Evolutionary conservation across 169 alveolate genomes (phyloP).

Genomic region (Plasmodium fragile): DNA sequence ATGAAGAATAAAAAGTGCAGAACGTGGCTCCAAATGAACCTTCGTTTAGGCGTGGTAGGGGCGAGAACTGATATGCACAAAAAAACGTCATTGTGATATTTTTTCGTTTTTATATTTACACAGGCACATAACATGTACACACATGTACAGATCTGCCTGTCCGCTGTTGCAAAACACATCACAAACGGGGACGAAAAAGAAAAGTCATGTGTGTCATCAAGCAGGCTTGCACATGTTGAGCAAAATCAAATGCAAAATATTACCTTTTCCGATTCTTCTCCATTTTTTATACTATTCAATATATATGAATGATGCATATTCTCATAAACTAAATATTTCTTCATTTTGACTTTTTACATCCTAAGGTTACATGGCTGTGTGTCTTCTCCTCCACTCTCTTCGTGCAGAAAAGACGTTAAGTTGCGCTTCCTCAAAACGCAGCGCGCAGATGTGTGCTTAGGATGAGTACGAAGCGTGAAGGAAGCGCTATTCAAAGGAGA

Average conservation of each 20-base stretch:
- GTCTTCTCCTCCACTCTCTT: background rate
- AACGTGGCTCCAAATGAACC: background rate
- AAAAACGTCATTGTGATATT: background rate
- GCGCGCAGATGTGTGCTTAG: background rate
- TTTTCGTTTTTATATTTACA: background rate
- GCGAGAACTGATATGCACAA: background rate
- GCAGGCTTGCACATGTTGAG: background rate
- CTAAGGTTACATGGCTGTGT: background rate
- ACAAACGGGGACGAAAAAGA: background rate
- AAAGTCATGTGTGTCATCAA: background rate
- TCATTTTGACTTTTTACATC: conserved; percentile 33
- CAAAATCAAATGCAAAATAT: background rate
- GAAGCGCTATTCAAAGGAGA: background rate
- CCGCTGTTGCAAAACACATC: background rate
- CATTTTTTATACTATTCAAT: conserved; percentile 73
- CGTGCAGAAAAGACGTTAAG: background rate
- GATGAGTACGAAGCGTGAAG: background rate
- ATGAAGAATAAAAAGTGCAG: background rate
- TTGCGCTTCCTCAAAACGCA: background rate
- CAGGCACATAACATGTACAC: background rate
- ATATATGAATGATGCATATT: conserved; percentile 66
- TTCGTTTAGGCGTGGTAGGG: background rate
- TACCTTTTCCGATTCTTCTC: conserved; percentile 77
- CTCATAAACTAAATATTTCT: conserved; percentile 54
- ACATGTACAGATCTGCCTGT: background rate